A percentile compares a stretch with the other conserved stretches of the same genome.
phyloP scores from a whole-genome alignment of 441 rosid genomes.

The Hura crepitans region DNA sequence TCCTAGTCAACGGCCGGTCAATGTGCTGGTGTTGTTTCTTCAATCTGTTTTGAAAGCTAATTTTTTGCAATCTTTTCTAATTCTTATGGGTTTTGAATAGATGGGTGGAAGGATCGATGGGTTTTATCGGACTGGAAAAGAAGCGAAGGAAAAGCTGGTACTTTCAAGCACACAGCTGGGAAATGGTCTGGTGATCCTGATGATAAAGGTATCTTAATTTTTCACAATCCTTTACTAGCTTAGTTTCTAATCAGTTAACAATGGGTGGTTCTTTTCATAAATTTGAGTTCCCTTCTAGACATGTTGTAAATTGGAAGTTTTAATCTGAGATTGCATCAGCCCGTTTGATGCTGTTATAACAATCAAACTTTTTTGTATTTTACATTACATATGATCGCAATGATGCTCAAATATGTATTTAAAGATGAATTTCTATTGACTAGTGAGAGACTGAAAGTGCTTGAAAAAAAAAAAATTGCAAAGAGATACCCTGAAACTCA shows the following conservation, averaged over 20 bases:
- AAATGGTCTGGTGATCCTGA: constrained; percentile 93
- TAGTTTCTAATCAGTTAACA: not conserved
- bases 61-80: not conserved
- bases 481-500: not conserved
- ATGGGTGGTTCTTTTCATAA: not conserved
- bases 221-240: not conserved
- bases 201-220: constrained; percentile 50
- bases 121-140: constrained; percentile 88
- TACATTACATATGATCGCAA: not conserved
- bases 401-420: not conserved
- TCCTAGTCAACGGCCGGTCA: not conserved
- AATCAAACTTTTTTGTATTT: not conserved
- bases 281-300: not conserved
- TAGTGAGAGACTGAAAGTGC: not conserved
- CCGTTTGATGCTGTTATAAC: not conserved
- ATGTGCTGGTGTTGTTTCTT: not conserved
- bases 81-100: constrained; percentile 33
- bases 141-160: constrained; percentile 83
- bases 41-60: not conserved
- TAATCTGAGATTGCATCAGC: not conserved
- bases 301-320: not conserved
- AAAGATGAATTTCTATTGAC: not conserved
- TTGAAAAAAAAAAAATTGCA: not conserved
- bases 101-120: constrained; percentile 90
- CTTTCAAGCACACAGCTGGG: constrained; percentile 86